phyloP scores from a whole-genome alignment of 2,329 filamentous ascomycete genomes.

The Monilinia laxa region DNA sequence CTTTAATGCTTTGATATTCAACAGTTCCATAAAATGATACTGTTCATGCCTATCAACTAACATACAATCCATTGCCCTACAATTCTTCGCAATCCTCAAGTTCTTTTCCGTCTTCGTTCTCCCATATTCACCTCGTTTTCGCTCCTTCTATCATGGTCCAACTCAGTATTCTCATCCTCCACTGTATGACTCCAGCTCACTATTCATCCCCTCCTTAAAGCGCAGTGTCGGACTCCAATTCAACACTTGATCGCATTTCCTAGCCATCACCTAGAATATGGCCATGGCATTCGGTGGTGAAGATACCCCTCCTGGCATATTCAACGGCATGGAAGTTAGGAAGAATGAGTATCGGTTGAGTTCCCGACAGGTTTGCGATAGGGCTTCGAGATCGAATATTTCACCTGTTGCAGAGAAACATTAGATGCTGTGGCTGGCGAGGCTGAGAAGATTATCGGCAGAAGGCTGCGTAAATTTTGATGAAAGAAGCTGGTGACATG shows the following conservation, averaged over 20 bases:
- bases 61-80: not conserved
- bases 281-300: conserved; percentile 37
- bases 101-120: not conserved
- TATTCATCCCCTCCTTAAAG: not conserved
- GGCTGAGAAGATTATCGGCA: rapidly evolving
- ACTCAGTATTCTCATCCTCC: not conserved
- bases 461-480: too few species aligned
- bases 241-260: not conserved
- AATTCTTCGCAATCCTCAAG: too few species aligned
- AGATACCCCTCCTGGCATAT: conserved; percentile 41
- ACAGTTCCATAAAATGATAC: not conserved
- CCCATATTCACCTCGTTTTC: not conserved
- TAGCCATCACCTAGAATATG: conserved; percentile 22
- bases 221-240: not conserved
- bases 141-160: too few species aligned
- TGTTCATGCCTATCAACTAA: not conserved
- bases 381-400: conserved; percentile 38
- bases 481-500: not conserved
- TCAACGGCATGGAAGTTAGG: conserved; percentile 59
- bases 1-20: not conserved
- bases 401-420: conserved; percentile 36
- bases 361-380: conserved; percentile 49
- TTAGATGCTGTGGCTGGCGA: not conserved
- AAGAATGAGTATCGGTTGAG: conserved; percentile 59
- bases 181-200: not conserved